These are phyloP conservation scores for Hypoxylon lienhwacheense DNA, from an alignment of 495 filamentous ascomycete genomes.

Conservation along the genomic window DNA sequence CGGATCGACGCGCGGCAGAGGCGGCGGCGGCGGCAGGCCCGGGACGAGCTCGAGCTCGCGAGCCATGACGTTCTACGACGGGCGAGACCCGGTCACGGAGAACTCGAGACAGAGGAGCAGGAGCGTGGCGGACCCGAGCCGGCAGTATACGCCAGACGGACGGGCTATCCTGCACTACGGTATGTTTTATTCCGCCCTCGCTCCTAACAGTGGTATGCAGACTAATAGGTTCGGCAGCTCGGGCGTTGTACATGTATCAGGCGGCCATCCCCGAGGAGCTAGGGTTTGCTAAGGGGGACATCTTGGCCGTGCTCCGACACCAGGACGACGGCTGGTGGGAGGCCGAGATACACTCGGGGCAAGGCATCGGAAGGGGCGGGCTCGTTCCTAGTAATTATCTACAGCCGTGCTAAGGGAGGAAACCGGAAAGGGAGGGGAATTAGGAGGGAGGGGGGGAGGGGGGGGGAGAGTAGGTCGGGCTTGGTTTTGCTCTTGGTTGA, in stretches of 20 bases:
- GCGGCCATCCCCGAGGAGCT: conserved; percentile 95
- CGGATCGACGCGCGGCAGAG: conserved; percentile 55
- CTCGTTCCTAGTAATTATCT: conserved; percentile 98
- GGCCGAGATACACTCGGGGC: conserved; percentile 80
- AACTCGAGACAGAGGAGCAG: conserved; percentile 70
- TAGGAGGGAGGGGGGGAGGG: too few species aligned
- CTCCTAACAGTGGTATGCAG: neutral
- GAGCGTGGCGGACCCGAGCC: conserved; percentile 70
- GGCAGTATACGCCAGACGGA: conserved; percentile 83
- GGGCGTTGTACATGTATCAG: conserved; percentile 90
- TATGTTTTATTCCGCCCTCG: conserved; percentile 53
- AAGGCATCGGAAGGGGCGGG: conserved; percentile 66
- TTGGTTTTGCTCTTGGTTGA: conserved; percentile 16
- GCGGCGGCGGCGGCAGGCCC: conserved; percentile 41
- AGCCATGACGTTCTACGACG: conserved; percentile 66
- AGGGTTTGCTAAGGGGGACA: conserved; percentile 89
- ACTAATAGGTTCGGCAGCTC: conserved; percentile 59
- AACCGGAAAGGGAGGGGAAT: neutral
- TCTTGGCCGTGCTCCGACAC: conserved; percentile 81
- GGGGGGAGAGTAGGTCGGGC: too few species aligned
- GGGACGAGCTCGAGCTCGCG: conserved; percentile 43
- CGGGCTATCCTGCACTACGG: conserved; percentile 88
- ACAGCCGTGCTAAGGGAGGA: conserved; percentile 62
- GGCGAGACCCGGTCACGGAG: conserved; percentile 46
- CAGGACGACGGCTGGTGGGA: conserved; percentile 99